Evolutionary conservation across 345 rosid species (phyloP), one percentile per base, ranked within the genome.

Genomic region (Acer campestre): DNA sequence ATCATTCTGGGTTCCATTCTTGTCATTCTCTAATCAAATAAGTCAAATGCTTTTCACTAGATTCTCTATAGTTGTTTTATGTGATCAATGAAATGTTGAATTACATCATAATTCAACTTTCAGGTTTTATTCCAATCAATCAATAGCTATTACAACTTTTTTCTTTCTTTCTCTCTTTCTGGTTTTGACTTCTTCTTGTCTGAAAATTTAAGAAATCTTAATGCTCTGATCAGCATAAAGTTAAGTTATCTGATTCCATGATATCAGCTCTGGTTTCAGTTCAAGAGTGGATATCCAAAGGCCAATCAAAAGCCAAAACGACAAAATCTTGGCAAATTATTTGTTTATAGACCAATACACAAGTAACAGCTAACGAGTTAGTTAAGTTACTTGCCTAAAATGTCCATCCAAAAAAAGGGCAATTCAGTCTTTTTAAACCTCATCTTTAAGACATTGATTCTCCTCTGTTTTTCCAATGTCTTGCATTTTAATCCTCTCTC

Each of bases 31-130:
- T 10, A 48, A 29, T 25, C 20, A 27, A 27, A 6, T 22, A 29
- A 9, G 51, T 75, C 31, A 65, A 73, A 48, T 20, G 6, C 38
- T 75, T 29, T 14, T 49, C 62, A 46, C n/a, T 58, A 20, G 76
- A 61, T 11, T 61, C 44, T 74, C 6, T 18, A 5, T 0, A 10
- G 27, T 62, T 62, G 48, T 31, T 31, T 35, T 35, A 35, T 29
- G 46, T 42, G 46, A 42, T 8, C 10, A 42, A 8, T 42, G 46
- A 42, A 4, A 4, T 35, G 38, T 35, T 35, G 38, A 35, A 35
- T 4, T 35, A 35, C 46, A 42, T 1, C 46, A 53, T 53, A 49
- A 49, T n/a, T 49, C 14, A 49, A 49, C 55, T 49, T 49, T 49
- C 16, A 13, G 17, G 55, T 14, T 49, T 49, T 53, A 53, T 6